Evolutionary conservation across 2,329 filamentous ascomycete genomes (phyloP), one percentile per base, ranked within the genome.

Genomic region (Alternaria atra): DNA sequence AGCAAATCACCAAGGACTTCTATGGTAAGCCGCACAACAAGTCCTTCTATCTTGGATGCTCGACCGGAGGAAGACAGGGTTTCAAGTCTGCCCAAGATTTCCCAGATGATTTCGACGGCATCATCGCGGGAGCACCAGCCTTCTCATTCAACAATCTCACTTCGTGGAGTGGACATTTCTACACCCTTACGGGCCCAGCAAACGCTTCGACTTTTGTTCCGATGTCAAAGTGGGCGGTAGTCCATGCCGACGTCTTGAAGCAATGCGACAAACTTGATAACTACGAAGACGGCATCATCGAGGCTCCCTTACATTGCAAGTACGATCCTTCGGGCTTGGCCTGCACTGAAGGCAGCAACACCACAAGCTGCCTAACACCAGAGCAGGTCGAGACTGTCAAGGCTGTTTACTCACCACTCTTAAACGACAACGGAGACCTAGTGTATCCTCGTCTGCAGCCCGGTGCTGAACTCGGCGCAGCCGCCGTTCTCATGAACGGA

Each of bases 211-310:
- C 67, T 5, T 84, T 82, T 64, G 73, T 84, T 27, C 76, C 78
- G 1, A 17, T 62, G 34, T 61, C 70, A 13, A 60, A 80, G 32
- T 85, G 82, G 83, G 64, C 72, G 12, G 69, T 75, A 1, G 60
- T 77, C 5, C 79, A 83, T 57, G 61, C 73, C 15, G 80, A 81
- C 48, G 75, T 84, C 35, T 63, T 86, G 32, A 74, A 76, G 12
- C 83, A 86, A 67, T 86, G 84, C 67, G 84, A 86, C 63, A 67
- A 67, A 3, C 72, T 84, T 6, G 84, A 86, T 64, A 82, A 82
- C 17, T 79, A 80, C 12, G 69, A 73, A 9, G 84, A 86, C 67
- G 82, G 82, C 7, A 80, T 85, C 54, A 72, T 85, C 30, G 82
- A 83, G 65, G 80, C 82, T 64, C 78, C 82, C 2, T 75, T 73